These are phyloP conservation scores for Planoprotostelium fungivorum DNA, from an alignment of 78 protist genomes.

Conservation along the genomic window DNA sequence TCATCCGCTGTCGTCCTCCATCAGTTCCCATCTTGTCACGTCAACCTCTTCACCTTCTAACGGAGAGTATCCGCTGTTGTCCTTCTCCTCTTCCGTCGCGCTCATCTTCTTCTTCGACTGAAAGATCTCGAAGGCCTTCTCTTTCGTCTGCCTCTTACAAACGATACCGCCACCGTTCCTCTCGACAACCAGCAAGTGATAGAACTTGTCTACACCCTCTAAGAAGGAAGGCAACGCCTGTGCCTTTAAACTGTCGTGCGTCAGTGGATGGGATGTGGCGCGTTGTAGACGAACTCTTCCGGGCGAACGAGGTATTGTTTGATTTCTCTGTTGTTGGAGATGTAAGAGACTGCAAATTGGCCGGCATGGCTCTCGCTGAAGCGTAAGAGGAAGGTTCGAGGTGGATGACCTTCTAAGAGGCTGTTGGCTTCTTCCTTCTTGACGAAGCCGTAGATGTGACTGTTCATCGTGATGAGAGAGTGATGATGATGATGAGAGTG, in stretches of 20 bases:
- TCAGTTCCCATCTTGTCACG: not conserved
- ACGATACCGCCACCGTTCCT: not conserved
- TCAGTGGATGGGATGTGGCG: not conserved
- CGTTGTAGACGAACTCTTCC: not conserved
- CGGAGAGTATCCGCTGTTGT: not conserved
- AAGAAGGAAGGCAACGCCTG: not conserved
- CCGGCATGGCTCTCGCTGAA: constrained; percentile 70
- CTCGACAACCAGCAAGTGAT: not conserved
- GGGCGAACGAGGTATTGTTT: not conserved
- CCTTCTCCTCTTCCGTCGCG: not conserved
- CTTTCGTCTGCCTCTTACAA: not conserved
- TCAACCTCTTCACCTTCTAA: not conserved
- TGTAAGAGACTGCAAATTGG: constrained; percentile 55
- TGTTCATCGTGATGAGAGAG: not conserved
- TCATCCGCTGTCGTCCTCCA: not conserved
- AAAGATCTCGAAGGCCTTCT: not conserved
- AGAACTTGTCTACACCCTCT: not conserved
- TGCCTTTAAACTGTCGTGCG: not conserved
- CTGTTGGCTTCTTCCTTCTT: constrained; percentile 35
- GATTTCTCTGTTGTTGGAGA: not conserved
- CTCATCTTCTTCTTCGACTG: not conserved
- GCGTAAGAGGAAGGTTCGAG: constrained; percentile 60
- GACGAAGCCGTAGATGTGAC: constrained; percentile 60
- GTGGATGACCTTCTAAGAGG: constrained; percentile 37
- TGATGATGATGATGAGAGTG: no score